Base-by-base conservation (phyloP, 257 asterid species). In the Plectranthus barbatus region DNA sequence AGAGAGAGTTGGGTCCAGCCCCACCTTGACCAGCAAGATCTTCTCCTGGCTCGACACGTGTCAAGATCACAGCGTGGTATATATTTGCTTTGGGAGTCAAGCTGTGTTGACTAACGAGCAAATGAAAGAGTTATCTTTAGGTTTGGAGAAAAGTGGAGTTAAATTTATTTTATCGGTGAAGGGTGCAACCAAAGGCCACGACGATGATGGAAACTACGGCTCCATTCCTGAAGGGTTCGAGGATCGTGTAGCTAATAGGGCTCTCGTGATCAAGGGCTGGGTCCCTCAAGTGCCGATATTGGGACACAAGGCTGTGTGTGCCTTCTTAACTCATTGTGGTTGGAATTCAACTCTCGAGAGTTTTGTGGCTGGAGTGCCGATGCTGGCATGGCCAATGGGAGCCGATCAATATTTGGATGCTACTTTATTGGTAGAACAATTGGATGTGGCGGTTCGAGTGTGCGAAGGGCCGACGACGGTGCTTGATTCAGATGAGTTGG, bases 371-470 rank as follows among this genome's bases (percentile, higher is more conserved):
- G 87, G 95, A 2, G 84, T 85, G 57, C 88, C 92, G 0, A 74
- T 87, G 90, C 57, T 87, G 42, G 74, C 90, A 0, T 90, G 97
- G n/a, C n/a, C n/a, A n/a, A n/a, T n/a, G n/a, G n/a, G n/a, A n/a
- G n/a, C n/a, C n/a, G n/a, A n/a, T n/a, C 94, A 90, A 40, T 90
- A 52, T 26, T 1, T 72, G 9, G 73, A 90, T 12, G 85, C 97
- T 0, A 80, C 82, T 5, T 36, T 87, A 62, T 20, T 90, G 60
- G 95, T 82, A 40, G 93, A 87, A 12, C 76, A 85, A 31, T 50
- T 83, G 51, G 78, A 63, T 36, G 71, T 90, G 1, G 96, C 87
- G 0, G 31, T 72, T 26, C 78, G 84, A 58, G 83, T 82, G 13
- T 83, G 92, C 41, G 92, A 87, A 40, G 96, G 95, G 66, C 84